Base-by-base conservation (phyloP, 805 yeast genomes). In the Ogataea parapolymorpha region DNA sequence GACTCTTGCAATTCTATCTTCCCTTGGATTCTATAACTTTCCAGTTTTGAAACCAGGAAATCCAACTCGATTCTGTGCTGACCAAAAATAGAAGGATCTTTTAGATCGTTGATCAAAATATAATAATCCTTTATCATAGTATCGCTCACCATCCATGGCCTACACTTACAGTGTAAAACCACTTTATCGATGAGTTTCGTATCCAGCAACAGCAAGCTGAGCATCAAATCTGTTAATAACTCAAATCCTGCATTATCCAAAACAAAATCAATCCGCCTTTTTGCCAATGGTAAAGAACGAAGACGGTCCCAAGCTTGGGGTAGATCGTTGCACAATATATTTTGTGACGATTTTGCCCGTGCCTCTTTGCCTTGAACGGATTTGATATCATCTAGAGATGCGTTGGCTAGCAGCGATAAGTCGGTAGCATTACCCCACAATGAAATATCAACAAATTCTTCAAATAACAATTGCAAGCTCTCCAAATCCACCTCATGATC, bases 351-450 rank as follows among this genome's bases (percentile, higher is more conserved):
- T 56, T 81, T 79, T 57, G 80, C 82, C 51, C 98, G 74, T 14
- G 88, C 88, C 48, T 84, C 88, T 10, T 84, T 85, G 31, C 96
- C 96, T 68, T 93, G 99, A 28, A 88, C 79, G 5, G 91, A 80
- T 62, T 87, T 85, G 55, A 93, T 84, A 50, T 93, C 96, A 34
- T 90, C 96, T 22, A 88, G 61, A 6, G 89, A 79, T n/a, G 91
- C 88, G 44, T 86, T 89, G 4, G 95, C 90, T 48, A 93, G 71
- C 39, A 95, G 68, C 0, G 97, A 88, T 56, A 93, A 73, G 63
- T 93, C 99, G 4, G 97, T 87, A 14, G 98, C 97, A 63, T 93
- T 93, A 20, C 99, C 99, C 99, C 99, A 93, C 39, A 93, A 66
- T 0, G 96, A 86, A 41, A 91, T 77, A 58, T 89, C 95, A 31